Evolutionary conservation across 768 basidiomycete genomes (phyloP).

Genomic region (Boletus bicolor): DNA sequence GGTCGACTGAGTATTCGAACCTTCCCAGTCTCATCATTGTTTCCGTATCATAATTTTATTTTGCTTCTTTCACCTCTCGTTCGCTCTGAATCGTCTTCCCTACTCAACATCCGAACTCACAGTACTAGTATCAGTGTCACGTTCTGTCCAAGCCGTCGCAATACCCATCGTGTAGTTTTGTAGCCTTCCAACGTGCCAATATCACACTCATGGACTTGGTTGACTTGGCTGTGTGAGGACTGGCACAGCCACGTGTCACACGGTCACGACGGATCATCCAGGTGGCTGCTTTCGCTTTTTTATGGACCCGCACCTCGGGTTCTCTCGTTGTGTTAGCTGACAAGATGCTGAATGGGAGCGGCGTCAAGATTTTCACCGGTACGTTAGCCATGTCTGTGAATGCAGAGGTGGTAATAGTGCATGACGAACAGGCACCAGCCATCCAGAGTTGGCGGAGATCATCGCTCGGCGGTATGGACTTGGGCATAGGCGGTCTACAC

Average conservation of each 20-base stretch:
- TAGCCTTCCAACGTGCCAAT: conserved; percentile 21
- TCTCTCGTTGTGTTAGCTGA: conserved; percentile 14
- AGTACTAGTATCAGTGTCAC: conserved; percentile 33
- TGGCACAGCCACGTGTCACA: conserved; percentile 19
- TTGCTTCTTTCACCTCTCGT: conserved; percentile 19
- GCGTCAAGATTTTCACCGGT: conserved; percentile 62
- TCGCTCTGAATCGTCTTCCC: conserved; percentile 13
- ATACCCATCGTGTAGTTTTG: conserved; percentile 38
- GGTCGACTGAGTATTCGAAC: conserved; percentile 26
- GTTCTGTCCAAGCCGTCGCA: conserved; percentile 26
- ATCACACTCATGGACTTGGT: background rate
- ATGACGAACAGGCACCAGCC: conserved; percentile 72
- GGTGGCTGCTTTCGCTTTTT: conserved; percentile 15
- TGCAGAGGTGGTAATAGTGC: background rate
- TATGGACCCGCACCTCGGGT: conserved; percentile 9
- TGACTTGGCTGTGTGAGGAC: background rate
- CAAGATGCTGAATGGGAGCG: conserved; percentile 53
- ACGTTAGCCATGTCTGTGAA: conserved; percentile 19
- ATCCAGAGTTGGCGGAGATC: conserved; percentile 91
- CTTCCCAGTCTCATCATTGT: conserved; percentile 22
- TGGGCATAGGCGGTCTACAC: conserved; percentile 10
- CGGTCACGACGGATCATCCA: conserved; percentile 14
- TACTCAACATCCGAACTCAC: conserved; percentile 20
- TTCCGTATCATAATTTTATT: conserved; percentile 32
- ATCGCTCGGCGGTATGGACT: conserved; percentile 78